Percentiles rank a stretch among this genome's conserved stretches.
Evolutionary conservation across 2,329 filamentous ascomycete species (phyloP).

Genomic region (Pseudogymnoascus sp.): DNA sequence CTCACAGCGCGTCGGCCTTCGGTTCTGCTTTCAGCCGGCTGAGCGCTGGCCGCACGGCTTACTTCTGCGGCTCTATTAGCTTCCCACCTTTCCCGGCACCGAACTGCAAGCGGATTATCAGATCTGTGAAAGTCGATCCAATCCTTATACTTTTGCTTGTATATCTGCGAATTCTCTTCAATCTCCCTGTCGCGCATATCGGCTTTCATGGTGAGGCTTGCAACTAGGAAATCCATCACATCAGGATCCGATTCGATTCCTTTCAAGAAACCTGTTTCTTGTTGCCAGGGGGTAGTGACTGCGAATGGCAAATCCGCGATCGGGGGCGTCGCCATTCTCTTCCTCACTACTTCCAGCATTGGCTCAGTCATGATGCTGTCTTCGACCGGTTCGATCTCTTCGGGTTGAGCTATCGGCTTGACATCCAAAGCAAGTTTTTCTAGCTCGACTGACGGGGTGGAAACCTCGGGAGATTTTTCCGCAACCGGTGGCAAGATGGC

Average conservation of each 20-base stretch:
- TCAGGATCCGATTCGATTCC: slow-evolving; percentile 17
- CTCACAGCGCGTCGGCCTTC: slow-evolving; percentile 46
- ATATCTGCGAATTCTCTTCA: slow-evolving; percentile 20
- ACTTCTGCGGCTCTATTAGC: slow-evolving; percentile 20
- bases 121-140: slow-evolving; percentile 23
- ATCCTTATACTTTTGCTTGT: slow-evolving; percentile 17
- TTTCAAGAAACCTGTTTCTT: slow-evolving; percentile 21
- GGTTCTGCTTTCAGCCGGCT: slow-evolving; percentile 26
- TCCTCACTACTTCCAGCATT: slow-evolving; percentile 19
- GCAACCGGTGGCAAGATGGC: not conserved
- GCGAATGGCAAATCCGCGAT: slow-evolving; percentile 21
- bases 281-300: slow-evolving; percentile 17
- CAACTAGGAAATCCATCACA: slow-evolving; percentile 10
- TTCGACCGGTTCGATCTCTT: not conserved
- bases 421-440: not conserved
- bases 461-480: not conserved
- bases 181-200: slow-evolving; percentile 18
- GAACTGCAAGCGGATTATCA: slow-evolving; percentile 21
- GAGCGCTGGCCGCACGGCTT: slow-evolving; percentile 19
- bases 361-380: slow-evolving; percentile 8
- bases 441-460: not conserved
- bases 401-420: not conserved
- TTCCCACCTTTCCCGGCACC: slow-evolving; percentile 23
- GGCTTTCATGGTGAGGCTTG: not conserved
- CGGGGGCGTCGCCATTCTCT: slow-evolving; percentile 26